Evolutionary conservation across 148 eudicot species (phyloP).

Genomic region (Rhododendron simsii): DNA sequence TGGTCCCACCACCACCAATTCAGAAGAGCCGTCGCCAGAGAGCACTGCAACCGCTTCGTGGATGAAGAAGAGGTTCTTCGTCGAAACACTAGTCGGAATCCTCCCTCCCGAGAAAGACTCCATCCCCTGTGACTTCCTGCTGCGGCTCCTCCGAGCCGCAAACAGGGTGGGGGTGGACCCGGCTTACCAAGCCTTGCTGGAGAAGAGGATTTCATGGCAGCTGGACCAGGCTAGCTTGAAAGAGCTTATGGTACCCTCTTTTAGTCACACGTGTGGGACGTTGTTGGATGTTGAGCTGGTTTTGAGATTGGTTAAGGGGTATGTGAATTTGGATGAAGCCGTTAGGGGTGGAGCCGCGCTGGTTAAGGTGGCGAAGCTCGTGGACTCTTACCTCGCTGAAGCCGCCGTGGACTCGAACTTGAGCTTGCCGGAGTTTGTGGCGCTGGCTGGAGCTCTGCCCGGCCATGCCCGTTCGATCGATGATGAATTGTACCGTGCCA

Average conservation of each 20-base stretch:
- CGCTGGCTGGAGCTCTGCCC: constrained; percentile 67
- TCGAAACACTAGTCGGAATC: constrained; percentile 58
- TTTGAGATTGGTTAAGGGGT: constrained; percentile 50
- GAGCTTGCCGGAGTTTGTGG: constrained; percentile 47
- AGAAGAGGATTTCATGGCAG: constrained; percentile 54
- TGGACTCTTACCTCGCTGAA: constrained; percentile 75
- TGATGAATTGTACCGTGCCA: constrained; percentile 79
- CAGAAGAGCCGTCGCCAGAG: constrained; percentile 17
- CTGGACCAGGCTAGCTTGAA: constrained; percentile 61
- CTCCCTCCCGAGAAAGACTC: constrained; percentile 70
- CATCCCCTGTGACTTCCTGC: constrained; percentile 68
- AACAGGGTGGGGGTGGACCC: constrained; percentile 48
- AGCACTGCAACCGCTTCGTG: constrained; percentile 37
- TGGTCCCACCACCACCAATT: neutral
- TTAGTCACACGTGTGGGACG: constrained; percentile 66
- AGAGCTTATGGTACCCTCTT: constrained; percentile 79
- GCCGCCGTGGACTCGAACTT: constrained; percentile 59
- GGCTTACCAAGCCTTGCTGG: constrained; percentile 42
- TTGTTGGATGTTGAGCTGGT: constrained; percentile 65
- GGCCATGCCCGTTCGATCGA: constrained; percentile 58
- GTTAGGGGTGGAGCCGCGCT: constrained; percentile 43
- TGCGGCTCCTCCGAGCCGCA: constrained; percentile 55
- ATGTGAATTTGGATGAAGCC: constrained; percentile 45
- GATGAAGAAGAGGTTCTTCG: constrained; percentile 59
- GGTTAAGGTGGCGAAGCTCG: constrained; percentile 65